phyloP scores from a whole-genome alignment of 306 rosid species.

The Sindora glabra region DNA sequence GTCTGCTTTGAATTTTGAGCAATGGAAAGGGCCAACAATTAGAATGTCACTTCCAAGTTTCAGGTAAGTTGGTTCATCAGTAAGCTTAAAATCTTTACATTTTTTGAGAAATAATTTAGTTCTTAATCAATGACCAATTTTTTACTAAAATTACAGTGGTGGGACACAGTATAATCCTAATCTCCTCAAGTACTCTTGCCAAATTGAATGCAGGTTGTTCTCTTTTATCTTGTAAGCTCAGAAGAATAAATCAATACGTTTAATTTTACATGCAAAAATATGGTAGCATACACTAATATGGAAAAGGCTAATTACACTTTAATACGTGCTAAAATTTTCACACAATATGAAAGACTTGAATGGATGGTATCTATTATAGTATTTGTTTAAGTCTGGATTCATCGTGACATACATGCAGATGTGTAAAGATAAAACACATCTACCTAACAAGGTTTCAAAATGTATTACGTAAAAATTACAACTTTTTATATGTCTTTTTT shows the following conservation, averaged over 20 bases:
- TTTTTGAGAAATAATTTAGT: not conserved
- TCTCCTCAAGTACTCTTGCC: constrained; percentile 83
- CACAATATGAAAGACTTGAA: no score
- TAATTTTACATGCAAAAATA: not conserved
- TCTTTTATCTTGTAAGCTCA: not conserved
- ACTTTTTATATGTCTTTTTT: no score
- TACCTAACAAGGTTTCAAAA: no score
- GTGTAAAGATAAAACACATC: no score
- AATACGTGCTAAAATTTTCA: no score
- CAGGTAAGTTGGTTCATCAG: constrained; percentile 49
- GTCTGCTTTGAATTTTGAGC: constrained; percentile 21
- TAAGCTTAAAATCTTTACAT: not conserved
- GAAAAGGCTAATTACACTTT: no score
- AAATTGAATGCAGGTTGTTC: constrained; percentile 70
- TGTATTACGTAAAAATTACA: no score
- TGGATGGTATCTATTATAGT: no score
- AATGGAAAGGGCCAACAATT: constrained; percentile 73
- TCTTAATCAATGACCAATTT: not conserved
- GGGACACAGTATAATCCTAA: constrained; percentile 50
- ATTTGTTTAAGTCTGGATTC: no score
- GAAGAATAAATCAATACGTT: not conserved
- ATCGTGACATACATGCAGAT: no score
- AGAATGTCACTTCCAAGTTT: constrained; percentile 85
- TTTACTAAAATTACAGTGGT: constrained; percentile 54
- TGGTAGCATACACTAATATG: no score